These are phyloP conservation scores for Sporothrix globosa DNA, from an alignment of 2,329 filamentous ascomycete species.

Conservation along the genomic window DNA sequence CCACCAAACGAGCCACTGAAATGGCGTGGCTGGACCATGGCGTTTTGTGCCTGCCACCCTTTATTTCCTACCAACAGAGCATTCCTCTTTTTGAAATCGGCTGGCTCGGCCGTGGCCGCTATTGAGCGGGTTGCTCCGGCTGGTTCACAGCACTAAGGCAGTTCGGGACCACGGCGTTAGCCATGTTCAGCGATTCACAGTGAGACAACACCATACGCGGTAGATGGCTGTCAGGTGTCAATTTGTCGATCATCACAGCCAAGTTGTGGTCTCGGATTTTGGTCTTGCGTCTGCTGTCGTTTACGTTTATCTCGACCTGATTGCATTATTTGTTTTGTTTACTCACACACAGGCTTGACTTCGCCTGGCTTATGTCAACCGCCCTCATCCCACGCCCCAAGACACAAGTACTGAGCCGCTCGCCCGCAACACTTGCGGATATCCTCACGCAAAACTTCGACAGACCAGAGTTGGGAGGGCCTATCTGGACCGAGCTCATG, in stretches of 20 bases:
- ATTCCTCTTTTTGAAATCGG: neutral
- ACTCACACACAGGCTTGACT: neutral
- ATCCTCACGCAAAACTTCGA: neutral
- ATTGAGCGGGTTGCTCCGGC: conserved; percentile 21
- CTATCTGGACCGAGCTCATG: neutral
- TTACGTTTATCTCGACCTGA: neutral
- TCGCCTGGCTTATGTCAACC: neutral
- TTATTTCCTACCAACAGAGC: neutral
- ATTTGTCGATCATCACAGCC: neutral
- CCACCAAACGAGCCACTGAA: conserved; percentile 10
- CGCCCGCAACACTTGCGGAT: neutral
- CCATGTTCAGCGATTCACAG: neutral
- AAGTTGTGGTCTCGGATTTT: neutral
- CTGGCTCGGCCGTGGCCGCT: conserved; percentile 23
- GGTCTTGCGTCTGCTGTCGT: neutral
- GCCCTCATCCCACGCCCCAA: conserved; percentile 11
- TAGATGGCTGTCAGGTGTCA: neutral
- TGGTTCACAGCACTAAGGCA: neutral
- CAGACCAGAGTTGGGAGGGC: neutral
- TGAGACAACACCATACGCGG: neutral
- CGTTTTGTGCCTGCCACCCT: neutral
- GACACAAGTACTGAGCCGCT: neutral
- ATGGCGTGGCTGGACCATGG: conserved; percentile 2
- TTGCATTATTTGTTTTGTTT: conserved; percentile 13
- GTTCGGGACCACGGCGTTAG: neutral